Evolutionary conservation across 2,329 filamentous ascomycete species (phyloP), one percentile per base, ranked within the genome.

Genomic region (Mollisia scopiformis): DNA sequence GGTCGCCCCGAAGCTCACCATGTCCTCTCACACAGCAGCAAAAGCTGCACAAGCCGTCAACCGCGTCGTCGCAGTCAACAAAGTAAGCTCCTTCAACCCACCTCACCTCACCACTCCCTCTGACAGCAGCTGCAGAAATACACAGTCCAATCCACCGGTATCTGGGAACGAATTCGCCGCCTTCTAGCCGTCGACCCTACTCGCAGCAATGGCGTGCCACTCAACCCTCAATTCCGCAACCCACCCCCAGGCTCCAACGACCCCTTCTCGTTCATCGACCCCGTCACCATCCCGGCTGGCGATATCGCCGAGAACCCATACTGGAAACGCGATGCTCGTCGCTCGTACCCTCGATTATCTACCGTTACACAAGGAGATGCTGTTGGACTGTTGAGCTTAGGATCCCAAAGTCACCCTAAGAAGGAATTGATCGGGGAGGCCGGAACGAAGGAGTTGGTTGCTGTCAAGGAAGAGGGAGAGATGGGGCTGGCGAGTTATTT

Each of bases 271-370:
- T 95, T 94, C 80, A 86, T 91, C 75, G 92, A 96, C 75, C 91
- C 91, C 23, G 90, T 94, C 62, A 96, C 92, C 14, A 62, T 89
- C 0, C 92, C 92, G n/a, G 91, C 92, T 2, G 91, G 84, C 68
- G 92, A 96, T 75, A 88, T 96, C 71, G 92, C 92, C 71, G 91
- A 94, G 76, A 96, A 96, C 79, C 87, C 92, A 37, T 96, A 97
- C 82, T 99, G 93, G 92, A 96, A 96, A 84, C 93, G 95, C 72
- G 95, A 99, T 74, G 77, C 81, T 63, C 90, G 95, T 70, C 86
- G 95, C 71, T 84, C 83, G 71, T 98, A 98, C 80, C 91, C 95
- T 31, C 84, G 83, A 69, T 83, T 90, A 59, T 94, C 90, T 73
- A 88, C 91, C 49, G 85, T 99, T 64, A 88, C 82, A 62, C 95